These are phyloP conservation scores for Pythium oligandrum DNA, from an alignment of 352 stramenopile genomes.

Conservation along the genomic window DNA sequence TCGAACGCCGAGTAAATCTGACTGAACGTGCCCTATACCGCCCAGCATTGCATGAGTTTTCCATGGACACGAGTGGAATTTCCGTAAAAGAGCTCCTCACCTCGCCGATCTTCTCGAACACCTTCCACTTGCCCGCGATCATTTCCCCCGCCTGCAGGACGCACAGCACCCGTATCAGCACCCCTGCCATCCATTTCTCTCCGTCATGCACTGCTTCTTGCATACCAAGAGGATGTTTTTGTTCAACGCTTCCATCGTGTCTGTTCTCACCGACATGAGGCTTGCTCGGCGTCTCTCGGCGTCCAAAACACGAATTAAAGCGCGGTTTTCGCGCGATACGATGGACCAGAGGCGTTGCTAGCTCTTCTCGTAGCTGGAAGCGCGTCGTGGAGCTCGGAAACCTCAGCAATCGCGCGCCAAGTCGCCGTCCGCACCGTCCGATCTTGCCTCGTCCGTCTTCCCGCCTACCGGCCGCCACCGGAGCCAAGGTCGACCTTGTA, in stretches of 20 bases:
- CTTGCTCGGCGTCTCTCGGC: too few relatives aligned
- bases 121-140: conserved; percentile 76
- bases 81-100: conserved; percentile 11
- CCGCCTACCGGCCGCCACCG: background rate
- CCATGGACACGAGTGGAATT: too few relatives aligned
- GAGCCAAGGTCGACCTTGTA: background rate
- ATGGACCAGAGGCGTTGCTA: too few relatives aligned
- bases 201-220: background rate
- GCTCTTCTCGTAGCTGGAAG: too few relatives aligned
- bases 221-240: conserved; percentile 83
- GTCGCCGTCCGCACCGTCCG: too few relatives aligned
- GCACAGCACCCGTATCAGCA: background rate
- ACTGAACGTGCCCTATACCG: conserved; percentile 75
- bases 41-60: too few relatives aligned
- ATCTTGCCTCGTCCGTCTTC: too few relatives aligned
- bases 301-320: too few relatives aligned
- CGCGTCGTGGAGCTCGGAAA: too few relatives aligned
- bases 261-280: too few relatives aligned
- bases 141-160: conserved; percentile 65
- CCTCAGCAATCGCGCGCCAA: too few relatives aligned
- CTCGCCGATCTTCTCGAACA: conserved; percentile 87
- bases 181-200: background rate
- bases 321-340: too few relatives aligned
- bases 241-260: conserved; percentile 57
- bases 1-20: conserved; percentile 87